A percentile compares a stretch with the other conserved stretches of the same genome.
Evolutionary conservation across 225 moss, liverwort and hornwort genomes (phyloP).

Genomic region (Thuidium tamariscinum): DNA sequence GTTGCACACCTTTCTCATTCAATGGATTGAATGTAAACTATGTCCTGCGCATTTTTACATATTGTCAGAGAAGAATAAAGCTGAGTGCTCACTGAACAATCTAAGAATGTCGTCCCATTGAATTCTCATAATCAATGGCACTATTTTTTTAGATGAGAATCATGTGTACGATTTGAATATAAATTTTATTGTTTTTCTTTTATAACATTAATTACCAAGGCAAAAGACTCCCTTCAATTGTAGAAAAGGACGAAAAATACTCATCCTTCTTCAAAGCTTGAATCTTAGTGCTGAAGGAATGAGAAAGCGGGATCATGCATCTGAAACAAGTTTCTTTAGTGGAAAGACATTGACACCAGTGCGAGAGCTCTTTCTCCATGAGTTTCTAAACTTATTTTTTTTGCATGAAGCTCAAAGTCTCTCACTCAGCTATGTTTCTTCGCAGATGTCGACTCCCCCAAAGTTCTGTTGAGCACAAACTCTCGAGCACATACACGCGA

Average conservation of each 20-base stretch:
- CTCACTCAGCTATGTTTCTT: background rate
- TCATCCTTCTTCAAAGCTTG: background rate
- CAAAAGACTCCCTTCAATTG: background rate
- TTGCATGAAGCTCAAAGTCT: background rate
- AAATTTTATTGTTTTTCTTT: background rate
- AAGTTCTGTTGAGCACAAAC: constrained; percentile 64
- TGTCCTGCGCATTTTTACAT: background rate
- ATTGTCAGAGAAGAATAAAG: background rate
- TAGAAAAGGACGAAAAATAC: background rate
- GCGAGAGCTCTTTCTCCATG: background rate
- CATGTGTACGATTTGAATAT: background rate
- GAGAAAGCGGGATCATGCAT: background rate
- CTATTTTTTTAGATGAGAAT: background rate
- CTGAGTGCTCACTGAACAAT: background rate
- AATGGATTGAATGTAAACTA: background rate
- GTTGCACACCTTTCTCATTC: background rate
- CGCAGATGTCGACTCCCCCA: constrained; percentile 49
- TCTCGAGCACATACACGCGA: constrained; percentile 58
- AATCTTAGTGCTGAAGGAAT: background rate
- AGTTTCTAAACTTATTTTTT: background rate
- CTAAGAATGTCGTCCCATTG: background rate
- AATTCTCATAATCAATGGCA: background rate
- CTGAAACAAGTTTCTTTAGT: background rate
- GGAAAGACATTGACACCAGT: background rate
- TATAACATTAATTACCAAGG: background rate